These are phyloP conservation scores for Mycena epipterygia DNA, from an alignment of 768 basidiomycete genomes.

Conservation along the genomic window DNA sequence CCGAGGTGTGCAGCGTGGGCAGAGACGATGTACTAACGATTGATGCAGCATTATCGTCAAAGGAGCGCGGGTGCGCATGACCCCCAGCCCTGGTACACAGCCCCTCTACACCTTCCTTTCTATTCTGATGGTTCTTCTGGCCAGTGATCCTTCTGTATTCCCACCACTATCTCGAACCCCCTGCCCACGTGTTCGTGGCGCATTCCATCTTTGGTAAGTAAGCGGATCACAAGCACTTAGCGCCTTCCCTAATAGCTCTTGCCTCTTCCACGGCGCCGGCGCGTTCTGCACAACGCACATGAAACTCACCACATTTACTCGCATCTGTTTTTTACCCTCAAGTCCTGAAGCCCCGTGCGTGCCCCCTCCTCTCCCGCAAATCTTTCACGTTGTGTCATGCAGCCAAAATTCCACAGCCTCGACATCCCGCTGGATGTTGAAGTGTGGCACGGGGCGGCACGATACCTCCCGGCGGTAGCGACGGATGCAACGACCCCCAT, in stretches of 20 bases:
- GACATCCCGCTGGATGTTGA: too few species aligned
- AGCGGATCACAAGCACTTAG: conserved; percentile 2
- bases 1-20: conserved; percentile 1
- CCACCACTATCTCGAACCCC: not conserved
- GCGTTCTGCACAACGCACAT: conserved; percentile 1
- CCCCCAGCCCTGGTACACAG: not conserved
- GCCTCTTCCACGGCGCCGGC: not conserved
- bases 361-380: not conserved
- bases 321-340: not conserved
- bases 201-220: conserved; percentile 3
- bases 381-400: not conserved
- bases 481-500: conserved; percentile 4
- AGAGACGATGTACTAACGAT: not conserved
- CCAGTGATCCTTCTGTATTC: not conserved
- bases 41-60: conserved; percentile 3
- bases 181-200: not conserved
- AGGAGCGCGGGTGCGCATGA: not conserved
- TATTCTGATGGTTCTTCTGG: not conserved
- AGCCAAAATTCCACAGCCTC: not conserved
- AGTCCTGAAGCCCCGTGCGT: not conserved
- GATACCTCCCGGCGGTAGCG: conserved; percentile 1
- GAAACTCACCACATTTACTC: not conserved
- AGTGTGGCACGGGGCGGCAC: not conserved
- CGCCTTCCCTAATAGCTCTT: not conserved
- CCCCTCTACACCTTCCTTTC: not conserved